Base-by-base conservation (phyloP, 2,329 filamentous ascomycete genomes). In the Diaporthe nobilis region DNA sequence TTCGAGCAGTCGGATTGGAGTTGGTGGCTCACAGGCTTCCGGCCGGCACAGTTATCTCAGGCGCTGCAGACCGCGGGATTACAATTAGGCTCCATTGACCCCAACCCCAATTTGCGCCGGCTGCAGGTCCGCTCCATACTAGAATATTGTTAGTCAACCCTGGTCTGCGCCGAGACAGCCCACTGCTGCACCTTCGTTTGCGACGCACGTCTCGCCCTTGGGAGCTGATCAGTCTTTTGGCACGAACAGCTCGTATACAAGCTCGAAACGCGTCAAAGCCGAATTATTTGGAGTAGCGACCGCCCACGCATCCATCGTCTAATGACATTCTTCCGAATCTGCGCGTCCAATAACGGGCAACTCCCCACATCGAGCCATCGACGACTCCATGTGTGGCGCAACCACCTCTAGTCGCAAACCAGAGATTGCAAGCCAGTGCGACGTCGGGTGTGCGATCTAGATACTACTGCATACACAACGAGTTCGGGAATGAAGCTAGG, bases 401-500 rank as follows among this genome's bases (percentile, higher is more conserved):
- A 47, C 76, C 49, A 31, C 73, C 9, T 70, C 51, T 68, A 60
- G 76, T 75, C 63, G 70, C 73, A 67, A 71, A 71, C 31, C 44
- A n/a, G 13, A 71, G 31, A 61, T 42, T 20, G 13, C 49, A 39
- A 60, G 42, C 61, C 55, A 47, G n/a, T 53, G 25, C 44, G 47
- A 72, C 37, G 20, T 70, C 39, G 17, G 44, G 39, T 31, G 31
- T 39, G 7, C 65, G 67, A 70, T 39, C 53, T 70, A 61, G 63
- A 58, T 20, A 28, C 31, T 17, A 34, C n/a, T 28, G 39, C 49
- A 44, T 44, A 17, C 47, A 61, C 31, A 20, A 22, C 22, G 63
- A 25, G 25, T 25, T 49, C n/a, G 51, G 73, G 70, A 63, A 77
- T 77, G 76, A 72, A 58, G 63, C 28, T 63, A 55, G 73, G 70